phyloP scores from a whole-genome alignment of 2,329 filamentous ascomycete species.

The Delphinella strobiligena region DNA sequence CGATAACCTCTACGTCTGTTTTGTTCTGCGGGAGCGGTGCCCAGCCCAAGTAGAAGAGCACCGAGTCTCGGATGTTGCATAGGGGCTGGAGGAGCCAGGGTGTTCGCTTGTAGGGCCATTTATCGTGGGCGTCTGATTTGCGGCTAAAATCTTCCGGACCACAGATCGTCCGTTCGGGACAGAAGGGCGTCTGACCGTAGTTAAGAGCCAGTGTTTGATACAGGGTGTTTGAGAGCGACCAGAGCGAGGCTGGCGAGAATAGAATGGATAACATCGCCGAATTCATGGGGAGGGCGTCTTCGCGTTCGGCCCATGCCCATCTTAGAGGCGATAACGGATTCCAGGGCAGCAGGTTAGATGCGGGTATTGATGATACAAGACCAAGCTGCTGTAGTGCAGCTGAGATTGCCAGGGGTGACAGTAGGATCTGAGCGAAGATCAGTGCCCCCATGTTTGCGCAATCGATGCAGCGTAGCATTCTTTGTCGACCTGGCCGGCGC shows the following conservation, averaged over 20 bases:
- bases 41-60: slow-evolving; percentile 2
- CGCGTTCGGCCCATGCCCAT: neutral
- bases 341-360: slow-evolving; percentile 3
- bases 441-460: neutral
- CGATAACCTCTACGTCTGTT: too few relatives aligned
- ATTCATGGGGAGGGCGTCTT: neutral
- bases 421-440: neutral
- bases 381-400: slow-evolving; percentile 4
- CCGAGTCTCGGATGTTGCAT: neutral
- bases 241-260: slow-evolving; percentile 1
- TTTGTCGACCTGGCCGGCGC: neutral
- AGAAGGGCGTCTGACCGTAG: slow-evolving; percentile 3
- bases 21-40: too few relatives aligned
- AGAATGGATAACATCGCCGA: neutral
- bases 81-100: neutral
- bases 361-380: neutral
- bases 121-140: neutral
- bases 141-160: neutral
- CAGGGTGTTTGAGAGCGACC: neutral
- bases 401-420: slow-evolving; percentile 2
- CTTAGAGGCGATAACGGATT: slow-evolving; percentile 3
- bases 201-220: slow-evolving; percentile 1
- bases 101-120: neutral
- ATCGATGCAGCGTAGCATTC: neutral
- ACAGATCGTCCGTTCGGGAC: slow-evolving; percentile 1